These are phyloP conservation scores for Myrmaecium sp. DNA, from an alignment of 2,329 filamentous ascomycete genomes.

Conservation along the genomic window DNA sequence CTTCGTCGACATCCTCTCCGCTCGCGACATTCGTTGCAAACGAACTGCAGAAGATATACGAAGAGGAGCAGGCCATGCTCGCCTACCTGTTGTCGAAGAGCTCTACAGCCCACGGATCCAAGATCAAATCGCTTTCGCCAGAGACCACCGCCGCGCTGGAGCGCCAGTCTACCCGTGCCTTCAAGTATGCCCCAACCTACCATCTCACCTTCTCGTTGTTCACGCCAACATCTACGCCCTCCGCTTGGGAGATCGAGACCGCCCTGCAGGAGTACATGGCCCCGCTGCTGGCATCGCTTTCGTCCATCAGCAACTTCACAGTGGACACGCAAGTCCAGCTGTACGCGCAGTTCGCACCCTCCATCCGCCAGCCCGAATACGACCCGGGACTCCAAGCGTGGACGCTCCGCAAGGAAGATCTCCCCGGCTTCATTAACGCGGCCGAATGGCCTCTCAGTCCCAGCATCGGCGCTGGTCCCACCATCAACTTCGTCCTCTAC, in stretches of 20 bases:
- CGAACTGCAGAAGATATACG: slow-evolving; percentile 61
- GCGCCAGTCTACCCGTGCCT: slow-evolving; percentile 59
- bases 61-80: slow-evolving; percentile 77
- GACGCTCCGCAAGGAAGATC: slow-evolving; percentile 64
- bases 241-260: slow-evolving; percentile 76
- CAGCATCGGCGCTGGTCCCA: slow-evolving; percentile 82
- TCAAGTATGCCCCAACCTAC: slow-evolving; percentile 87
- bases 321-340: slow-evolving; percentile 93
- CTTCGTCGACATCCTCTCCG: slow-evolving; percentile 51
- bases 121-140: slow-evolving; percentile 34
- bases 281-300: slow-evolving; percentile 63
- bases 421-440: slow-evolving; percentile 91
- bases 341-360: slow-evolving; percentile 56
- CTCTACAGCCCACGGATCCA: slow-evolving; percentile 23
- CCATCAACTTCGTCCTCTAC: slow-evolving; percentile 90
- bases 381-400: slow-evolving; percentile 39
- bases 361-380: slow-evolving; percentile 39
- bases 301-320: slow-evolving; percentile 82
- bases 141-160: slow-evolving; percentile 35
- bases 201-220: slow-evolving; percentile 94
- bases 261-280: slow-evolving; percentile 67
- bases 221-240: slow-evolving; percentile 59
- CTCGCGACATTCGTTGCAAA: slow-evolving; percentile 64
- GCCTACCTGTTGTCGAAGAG: slow-evolving; percentile 25
- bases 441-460: slow-evolving; percentile 95